Evolutionary conservation across 2,329 filamentous ascomycete species (phyloP), one percentile per base, ranked within the genome.

Genomic region (Aureobasidium subglaciale): DNA sequence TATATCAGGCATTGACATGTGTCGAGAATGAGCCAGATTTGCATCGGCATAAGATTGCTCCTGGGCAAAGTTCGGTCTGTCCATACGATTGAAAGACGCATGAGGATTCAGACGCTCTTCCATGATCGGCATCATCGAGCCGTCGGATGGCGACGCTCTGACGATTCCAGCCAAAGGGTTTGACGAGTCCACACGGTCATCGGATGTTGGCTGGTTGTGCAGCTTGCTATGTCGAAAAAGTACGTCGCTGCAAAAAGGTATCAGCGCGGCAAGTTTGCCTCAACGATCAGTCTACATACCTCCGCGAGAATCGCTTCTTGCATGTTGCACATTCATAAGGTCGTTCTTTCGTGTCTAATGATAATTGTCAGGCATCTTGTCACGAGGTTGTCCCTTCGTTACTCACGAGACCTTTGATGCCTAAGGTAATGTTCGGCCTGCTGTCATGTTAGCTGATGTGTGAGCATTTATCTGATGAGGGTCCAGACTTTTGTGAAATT

Each of bases 381-480:
- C 2, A 50, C 69, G 65, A 37, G 18, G 52, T 16, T 30, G 13
- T 22, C 29, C 50, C 59, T 50, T 46, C 55, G 55, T 54, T 29
- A 70, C 76, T 63, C 68, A 80, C 78, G 77, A 56, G 77, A 79
- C 63, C 77, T 72, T 63, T 79, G 76, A 65, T 80, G 78, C 38
- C 77, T 73, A 63, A 79, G 79, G 62, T 77, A 75, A 66, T 80
- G 77, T 63, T 79, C 77, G 27, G 75, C 77, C 54, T 48, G 30
- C 25, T 49, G 29, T 11, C 3, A 15, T 24, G 35, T 56, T 13
- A 56, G 54, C 24, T 22, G 7, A 30, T 22, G 40, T 24, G 30
- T 22, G 16, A 6, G 9, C 38, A 13, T 25, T 1, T 8, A 2
- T 22, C 46, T 22, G 13, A 34, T 30, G 11, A 8, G 7, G n/a